Evolutionary conservation across 768 basidiomycete species (phyloP), one percentile per base, ranked within the genome.

Genomic region (Trametes sanguinea): DNA sequence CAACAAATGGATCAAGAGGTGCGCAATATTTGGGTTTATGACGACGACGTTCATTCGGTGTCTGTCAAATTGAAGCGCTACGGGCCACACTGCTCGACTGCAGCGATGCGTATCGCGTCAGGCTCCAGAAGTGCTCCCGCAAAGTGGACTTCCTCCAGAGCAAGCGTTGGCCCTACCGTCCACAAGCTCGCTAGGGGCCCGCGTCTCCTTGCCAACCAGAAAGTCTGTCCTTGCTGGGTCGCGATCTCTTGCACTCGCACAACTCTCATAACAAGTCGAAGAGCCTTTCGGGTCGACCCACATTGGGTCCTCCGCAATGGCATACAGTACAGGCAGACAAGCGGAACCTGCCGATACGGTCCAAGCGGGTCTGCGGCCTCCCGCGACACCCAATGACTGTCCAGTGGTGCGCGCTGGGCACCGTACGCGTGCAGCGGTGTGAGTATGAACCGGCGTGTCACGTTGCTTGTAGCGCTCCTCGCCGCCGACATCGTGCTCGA

Each of bases 221-320:
- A 99, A 80, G 90, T 86, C 2, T 32, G 48, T 29, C 11, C 29
- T 7, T 10, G 45, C 27, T 2, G 22, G 2, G 11, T 4, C 45
- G 8, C 47, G 6, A 11, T 11, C 11, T 11, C 6, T 11, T 6
- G 6, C 6, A 6, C 35, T 37, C 35, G 35, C 35, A 11, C 2
- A 6, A 0, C 11, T 37, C 35, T 11, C 52, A 42, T 60, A 92
- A 87, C 96, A 98, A 86, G 83, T 99, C 47, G 97, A 98, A 76
- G 97, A 99, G 73, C 97, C 97, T 0, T 98, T 98, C 75, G 96
- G 98, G 76, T 92, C 94, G 54, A 96, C 96, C n/a, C 97, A 99
- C 77, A 99, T 98, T 67, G 97, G 97, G 7, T 92, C 90, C 9
- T 94, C 90, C 0, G 95, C 95, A 0, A 98, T 98, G 96, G 96